Evolutionary conservation across 495 filamentous ascomycete species (phyloP).

Genomic region (Trichoderma asperelloides): DNA sequence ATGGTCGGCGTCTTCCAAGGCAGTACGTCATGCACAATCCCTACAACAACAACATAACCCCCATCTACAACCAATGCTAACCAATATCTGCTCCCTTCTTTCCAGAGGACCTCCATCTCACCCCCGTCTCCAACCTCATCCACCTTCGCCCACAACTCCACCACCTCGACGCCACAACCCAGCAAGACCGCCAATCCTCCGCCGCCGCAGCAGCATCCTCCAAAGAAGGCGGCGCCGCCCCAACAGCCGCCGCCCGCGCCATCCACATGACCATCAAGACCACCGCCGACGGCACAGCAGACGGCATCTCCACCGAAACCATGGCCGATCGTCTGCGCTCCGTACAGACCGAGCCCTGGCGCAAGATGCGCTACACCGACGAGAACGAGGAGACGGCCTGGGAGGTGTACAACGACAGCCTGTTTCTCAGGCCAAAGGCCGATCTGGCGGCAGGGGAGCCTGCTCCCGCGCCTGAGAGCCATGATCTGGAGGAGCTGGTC

Average conservation of each 20-base stretch:
- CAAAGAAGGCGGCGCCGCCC: constrained; percentile 10
- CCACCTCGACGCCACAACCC: constrained; percentile 38
- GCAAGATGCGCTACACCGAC: constrained; percentile 31
- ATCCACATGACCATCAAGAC: constrained; percentile 47
- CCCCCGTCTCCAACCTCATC: constrained; percentile 35
- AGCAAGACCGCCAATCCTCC: constrained; percentile 30
- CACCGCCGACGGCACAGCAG: constrained; percentile 24
- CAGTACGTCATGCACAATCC: constrained; percentile 20
- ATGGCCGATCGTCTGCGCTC: constrained; percentile 38
- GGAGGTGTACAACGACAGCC: constrained; percentile 31
- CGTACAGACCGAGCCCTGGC: constrained; percentile 37
- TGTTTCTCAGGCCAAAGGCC: constrained; percentile 21
- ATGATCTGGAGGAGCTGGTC: constrained; percentile 21
- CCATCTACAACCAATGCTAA: background rate
- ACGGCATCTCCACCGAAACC: constrained; percentile 33
- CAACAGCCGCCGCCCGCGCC: constrained; percentile 29
- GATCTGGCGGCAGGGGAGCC: background rate
- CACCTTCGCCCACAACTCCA: constrained; percentile 37
- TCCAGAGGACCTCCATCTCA: constrained; percentile 39
- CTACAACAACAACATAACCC: background rate
- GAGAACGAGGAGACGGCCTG: constrained; percentile 36
- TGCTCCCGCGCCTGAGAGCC: background rate
- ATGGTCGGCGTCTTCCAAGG: constrained; percentile 44
- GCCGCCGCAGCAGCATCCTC: constrained; percentile 14
- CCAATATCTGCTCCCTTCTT: background rate